Evolutionary conservation across 2,329 filamentous ascomycete genomes (phyloP).

Genomic region (Trichoderma koningii): DNA sequence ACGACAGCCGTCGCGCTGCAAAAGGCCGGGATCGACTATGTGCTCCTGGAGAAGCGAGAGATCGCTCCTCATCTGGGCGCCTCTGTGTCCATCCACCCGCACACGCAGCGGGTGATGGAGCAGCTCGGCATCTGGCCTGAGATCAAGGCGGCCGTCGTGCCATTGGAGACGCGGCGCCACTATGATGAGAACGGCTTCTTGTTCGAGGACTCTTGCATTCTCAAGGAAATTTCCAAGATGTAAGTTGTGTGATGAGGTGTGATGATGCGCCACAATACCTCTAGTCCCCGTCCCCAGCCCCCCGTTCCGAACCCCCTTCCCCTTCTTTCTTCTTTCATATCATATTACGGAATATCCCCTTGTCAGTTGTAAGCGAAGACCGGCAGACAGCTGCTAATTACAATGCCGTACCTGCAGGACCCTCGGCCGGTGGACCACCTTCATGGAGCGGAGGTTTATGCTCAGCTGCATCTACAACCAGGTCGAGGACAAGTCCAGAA

Average conservation of each 20-base stretch:
- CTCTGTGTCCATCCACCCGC: constrained; percentile 39
- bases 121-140: constrained; percentile 36
- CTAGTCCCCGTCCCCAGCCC: too few species aligned
- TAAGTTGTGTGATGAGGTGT: not conserved
- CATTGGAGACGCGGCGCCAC: constrained; percentile 7
- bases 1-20: constrained; percentile 35
- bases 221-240: constrained; percentile 17
- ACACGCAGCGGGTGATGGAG: constrained; percentile 36
- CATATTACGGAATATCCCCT: not conserved
- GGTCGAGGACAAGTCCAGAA: constrained; percentile 11
- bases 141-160: not conserved
- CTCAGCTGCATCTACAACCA: constrained; percentile 18
- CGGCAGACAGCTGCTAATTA: not conserved
- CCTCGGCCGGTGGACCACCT: constrained; percentile 10
- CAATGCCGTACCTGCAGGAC: not conserved
- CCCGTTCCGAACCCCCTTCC: not conserved
- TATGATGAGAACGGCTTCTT: constrained; percentile 16
- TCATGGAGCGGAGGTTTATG: constrained; percentile 19
- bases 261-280: not conserved
- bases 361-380: not conserved
- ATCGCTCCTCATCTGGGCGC: constrained; percentile 37
- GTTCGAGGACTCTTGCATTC: constrained; percentile 9
- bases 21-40: constrained; percentile 36
- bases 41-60: constrained; percentile 37
- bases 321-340: not conserved